Conservation (phyloP, 129 eudicot species). For the Ambrosia trifida region DNA sequence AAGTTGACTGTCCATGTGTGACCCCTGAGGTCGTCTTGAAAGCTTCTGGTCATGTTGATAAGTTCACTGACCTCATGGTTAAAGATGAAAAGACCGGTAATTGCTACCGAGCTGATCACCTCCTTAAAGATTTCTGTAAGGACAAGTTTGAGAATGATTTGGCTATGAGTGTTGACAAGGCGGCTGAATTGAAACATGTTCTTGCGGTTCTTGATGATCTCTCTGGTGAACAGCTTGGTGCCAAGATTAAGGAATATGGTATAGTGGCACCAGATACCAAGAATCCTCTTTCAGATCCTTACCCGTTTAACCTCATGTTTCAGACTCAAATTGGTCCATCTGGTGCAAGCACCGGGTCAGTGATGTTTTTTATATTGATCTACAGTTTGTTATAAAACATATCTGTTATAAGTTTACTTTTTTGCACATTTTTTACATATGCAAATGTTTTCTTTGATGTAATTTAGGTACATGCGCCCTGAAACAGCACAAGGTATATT, state of each 20-base stretch:
- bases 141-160: constrained; percentile 62
- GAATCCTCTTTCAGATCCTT: constrained; percentile 63
- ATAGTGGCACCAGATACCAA: constrained; percentile 71
- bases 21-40: constrained; percentile 65
- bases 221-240: constrained; percentile 67
- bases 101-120: constrained; percentile 68
- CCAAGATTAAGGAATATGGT: constrained; percentile 73
- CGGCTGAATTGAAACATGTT: constrained; percentile 61
- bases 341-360: constrained; percentile 70
- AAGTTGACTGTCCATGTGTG: constrained; percentile 78
- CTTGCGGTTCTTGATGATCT: constrained; percentile 76
- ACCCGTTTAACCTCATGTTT: constrained; percentile 78
- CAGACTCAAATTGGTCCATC: constrained; percentile 78
- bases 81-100: constrained; percentile 63
- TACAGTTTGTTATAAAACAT: background rate
- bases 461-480: constrained; percentile 76
- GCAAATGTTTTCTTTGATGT: constrained; percentile 3
- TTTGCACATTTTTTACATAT: background rate
- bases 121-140: constrained; percentile 64
- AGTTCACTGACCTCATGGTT: constrained; percentile 73
- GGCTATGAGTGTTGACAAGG: constrained; percentile 43
- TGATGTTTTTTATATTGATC: constrained; percentile 4
- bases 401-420: background rate
- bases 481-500: constrained; percentile 87
- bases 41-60: constrained; percentile 74